Percentiles rank a stretch among this genome's conserved stretches.
Evolutionary conservation across 768 basidiomycete genomes (phyloP).

Genomic region (Xerocomus spinulosus): DNA sequence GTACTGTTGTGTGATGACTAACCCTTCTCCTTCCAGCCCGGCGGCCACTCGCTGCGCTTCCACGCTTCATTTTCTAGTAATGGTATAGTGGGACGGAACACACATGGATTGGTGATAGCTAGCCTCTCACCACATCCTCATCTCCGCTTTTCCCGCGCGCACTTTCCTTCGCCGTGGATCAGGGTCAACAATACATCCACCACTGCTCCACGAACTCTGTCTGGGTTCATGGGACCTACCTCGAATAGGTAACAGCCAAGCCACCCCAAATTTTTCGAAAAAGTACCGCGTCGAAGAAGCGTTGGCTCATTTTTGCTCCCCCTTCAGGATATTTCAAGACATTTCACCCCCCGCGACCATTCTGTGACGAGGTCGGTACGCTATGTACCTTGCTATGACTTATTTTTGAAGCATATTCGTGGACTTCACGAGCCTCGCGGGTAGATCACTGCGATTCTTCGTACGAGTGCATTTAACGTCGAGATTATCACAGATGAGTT

Average conservation of each 20-base stretch:
- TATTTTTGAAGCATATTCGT: conserved; percentile 22
- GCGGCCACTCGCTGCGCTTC: conserved; percentile 23
- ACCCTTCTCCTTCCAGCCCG: conserved; percentile 13
- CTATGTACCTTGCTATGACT: conserved; percentile 7
- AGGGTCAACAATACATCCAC: conserved; percentile 24
- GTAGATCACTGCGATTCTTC: background rate
- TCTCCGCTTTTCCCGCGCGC: conserved; percentile 26
- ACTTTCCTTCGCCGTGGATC: conserved; percentile 27
- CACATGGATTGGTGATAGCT: background rate
- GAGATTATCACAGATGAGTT: background rate
- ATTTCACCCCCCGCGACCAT: conserved; percentile 8
- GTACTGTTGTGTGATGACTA: conserved; percentile 19
- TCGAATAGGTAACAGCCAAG: conserved; percentile 10
- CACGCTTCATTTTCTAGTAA: conserved; percentile 16
- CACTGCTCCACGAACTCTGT: conserved; percentile 3
- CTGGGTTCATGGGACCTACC: conserved; percentile 4
- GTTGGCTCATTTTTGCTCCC: conserved; percentile 2
- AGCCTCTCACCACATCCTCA: conserved; percentile 6
- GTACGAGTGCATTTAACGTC: background rate
- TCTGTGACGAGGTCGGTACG: background rate
- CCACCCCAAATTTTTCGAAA: conserved; percentile 25
- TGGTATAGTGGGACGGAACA: background rate
- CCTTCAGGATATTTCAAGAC: conserved; percentile 27
- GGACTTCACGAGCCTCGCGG: conserved; percentile 13
- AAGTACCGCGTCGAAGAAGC: conserved; percentile 29